Evolutionary conservation across 2,329 filamentous ascomycete genomes (phyloP).

Genomic region (Beauveria sp.): DNA sequence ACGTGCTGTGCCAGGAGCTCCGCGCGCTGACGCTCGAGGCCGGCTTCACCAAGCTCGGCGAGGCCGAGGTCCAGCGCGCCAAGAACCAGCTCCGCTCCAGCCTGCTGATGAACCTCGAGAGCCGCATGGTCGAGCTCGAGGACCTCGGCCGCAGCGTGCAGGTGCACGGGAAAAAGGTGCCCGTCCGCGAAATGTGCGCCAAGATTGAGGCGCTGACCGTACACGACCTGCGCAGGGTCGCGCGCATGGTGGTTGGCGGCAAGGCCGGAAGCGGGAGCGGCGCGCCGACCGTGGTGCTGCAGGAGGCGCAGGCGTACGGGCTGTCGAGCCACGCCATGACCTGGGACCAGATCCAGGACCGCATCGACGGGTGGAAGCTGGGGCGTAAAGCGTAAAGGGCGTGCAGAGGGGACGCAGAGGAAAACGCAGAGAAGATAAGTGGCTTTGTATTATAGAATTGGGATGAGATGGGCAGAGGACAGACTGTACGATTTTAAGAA

Average conservation of each 20-base stretch:
- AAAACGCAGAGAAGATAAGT: background rate
- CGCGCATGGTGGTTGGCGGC: slow-evolving; percentile 69
- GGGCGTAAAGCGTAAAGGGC: slow-evolving; percentile 41
- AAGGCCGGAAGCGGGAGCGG: slow-evolving; percentile 78
- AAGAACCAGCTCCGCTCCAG: slow-evolving; percentile 93
- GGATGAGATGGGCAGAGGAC: background rate
- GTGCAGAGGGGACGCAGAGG: background rate
- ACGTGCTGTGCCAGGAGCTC: slow-evolving; percentile 90
- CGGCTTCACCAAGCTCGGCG: slow-evolving; percentile 64
- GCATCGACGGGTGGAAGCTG: slow-evolving; percentile 76
- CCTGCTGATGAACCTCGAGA: slow-evolving; percentile 95
- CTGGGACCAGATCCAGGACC: slow-evolving; percentile 86
- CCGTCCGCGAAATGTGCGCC: slow-evolving; percentile 85
- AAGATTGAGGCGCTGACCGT: slow-evolving; percentile 79
- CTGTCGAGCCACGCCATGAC: slow-evolving; percentile 59
- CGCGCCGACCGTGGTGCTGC: slow-evolving; percentile 86
- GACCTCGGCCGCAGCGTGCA: slow-evolving; percentile 92
- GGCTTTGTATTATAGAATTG: background rate
- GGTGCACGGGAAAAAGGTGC: slow-evolving; percentile 88
- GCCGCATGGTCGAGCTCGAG: slow-evolving; percentile 93
- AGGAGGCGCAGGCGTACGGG: slow-evolving; percentile 75
- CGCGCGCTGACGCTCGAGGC: slow-evolving; percentile 67
- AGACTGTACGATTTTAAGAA: background rate
- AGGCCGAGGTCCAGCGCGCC: slow-evolving; percentile 76
- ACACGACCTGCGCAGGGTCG: slow-evolving; percentile 73